phyloP scores from a whole-genome alignment of 805 yeast genomes.

The Clavispora asparagi region DNA sequence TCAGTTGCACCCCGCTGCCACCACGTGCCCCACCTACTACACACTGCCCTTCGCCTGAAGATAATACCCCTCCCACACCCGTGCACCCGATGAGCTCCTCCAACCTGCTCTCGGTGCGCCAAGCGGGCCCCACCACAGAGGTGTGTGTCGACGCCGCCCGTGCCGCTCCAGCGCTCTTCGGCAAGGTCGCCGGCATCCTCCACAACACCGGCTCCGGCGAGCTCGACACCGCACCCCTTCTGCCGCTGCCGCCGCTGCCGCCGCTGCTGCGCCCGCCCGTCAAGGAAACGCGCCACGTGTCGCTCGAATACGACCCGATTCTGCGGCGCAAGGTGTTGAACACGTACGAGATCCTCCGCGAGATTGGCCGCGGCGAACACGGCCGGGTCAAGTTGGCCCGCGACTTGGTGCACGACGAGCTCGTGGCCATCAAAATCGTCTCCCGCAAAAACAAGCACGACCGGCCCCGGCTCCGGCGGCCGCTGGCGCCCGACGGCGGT shows the following conservation, averaged over 20 bases:
- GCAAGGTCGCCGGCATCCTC: too few relatives aligned
- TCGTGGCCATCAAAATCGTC: constrained; percentile 92
- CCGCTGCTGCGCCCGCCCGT: constrained; percentile 32
- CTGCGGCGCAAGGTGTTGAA: constrained; percentile 77
- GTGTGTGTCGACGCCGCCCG: background rate
- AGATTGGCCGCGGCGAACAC: constrained; percentile 94
- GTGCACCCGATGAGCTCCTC: background rate
- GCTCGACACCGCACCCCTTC: too few relatives aligned
- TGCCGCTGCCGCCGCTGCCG: background rate
- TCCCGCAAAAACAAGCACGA: constrained; percentile 53
- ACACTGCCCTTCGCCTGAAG: background rate
- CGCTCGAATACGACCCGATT: constrained; percentile 84
- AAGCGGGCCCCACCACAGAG: background rate
- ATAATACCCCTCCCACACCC: background rate
- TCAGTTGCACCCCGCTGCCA: background rate
- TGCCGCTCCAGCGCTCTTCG: background rate
- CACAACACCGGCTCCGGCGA: too few relatives aligned
- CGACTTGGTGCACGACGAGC: constrained; percentile 55
- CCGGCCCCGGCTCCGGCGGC: constrained; percentile 31
- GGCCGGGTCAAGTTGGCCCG: constrained; percentile 94
- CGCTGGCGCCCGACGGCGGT: constrained; percentile 18
- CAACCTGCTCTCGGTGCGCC: constrained; percentile 1
- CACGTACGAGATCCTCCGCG: constrained; percentile 81
- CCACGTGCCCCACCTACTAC: background rate
- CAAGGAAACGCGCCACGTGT: constrained; percentile 77